These are phyloP conservation scores for Linnemannia zychae DNA, from an alignment of 192 early-diverging fungal genomes.

Conservation along the genomic window DNA sequence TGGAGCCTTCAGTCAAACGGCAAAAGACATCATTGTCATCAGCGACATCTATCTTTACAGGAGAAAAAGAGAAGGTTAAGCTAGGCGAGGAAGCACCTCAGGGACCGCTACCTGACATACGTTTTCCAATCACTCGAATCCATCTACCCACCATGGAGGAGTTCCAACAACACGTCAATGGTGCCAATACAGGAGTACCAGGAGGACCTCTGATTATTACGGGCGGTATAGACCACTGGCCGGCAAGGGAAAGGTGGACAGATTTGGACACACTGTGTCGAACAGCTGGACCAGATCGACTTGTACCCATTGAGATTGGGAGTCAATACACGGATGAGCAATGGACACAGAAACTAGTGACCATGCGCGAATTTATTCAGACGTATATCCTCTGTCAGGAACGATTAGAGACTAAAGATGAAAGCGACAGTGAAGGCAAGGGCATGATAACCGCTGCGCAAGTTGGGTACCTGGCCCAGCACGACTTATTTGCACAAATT, in stretches of 20 bases:
- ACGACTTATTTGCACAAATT: conserved; percentile 86
- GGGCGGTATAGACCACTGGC: conserved; percentile 75
- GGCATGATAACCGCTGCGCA: background rate
- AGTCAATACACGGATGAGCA: conserved; percentile 78
- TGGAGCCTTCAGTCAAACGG: conserved; percentile 6
- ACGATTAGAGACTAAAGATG: background rate
- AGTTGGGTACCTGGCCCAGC: conserved; percentile 87
- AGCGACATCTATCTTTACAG: background rate
- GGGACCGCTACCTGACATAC: conserved; percentile 26
- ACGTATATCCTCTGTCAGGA: conserved; percentile 39
- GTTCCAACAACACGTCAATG: conserved; percentile 56
- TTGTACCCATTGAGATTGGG: conserved; percentile 89
- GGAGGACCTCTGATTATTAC: conserved; percentile 68
- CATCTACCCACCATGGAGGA: conserved; percentile 50
- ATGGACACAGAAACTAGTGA: conserved; percentile 84
- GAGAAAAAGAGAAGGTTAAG: background rate
- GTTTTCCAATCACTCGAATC: conserved; percentile 36
- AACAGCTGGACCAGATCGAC: conserved; percentile 72
- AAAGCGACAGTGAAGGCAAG: background rate
- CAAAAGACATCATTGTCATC: background rate
- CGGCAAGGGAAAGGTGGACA: conserved; percentile 73
- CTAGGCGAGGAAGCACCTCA: conserved; percentile 10
- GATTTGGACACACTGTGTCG: conserved; percentile 70
- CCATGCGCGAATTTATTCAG: conserved; percentile 79
- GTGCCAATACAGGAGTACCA: conserved; percentile 32